Base-by-base conservation (phyloP, 2,329 filamentous ascomycete genomes). In the Metarhizium album region DNA sequence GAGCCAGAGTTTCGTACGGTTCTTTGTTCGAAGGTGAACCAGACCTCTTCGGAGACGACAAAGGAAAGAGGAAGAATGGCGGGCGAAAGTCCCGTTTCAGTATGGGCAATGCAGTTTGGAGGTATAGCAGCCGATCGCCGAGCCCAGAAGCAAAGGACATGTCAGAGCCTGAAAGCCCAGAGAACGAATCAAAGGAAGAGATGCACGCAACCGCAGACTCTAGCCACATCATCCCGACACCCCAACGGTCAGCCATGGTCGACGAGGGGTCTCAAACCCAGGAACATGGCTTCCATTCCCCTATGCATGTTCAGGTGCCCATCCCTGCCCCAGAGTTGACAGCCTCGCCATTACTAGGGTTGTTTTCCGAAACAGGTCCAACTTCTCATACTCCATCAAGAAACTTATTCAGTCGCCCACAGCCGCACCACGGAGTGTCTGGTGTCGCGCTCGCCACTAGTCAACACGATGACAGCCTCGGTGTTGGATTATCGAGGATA, bases 21-120 rank as follows among this genome's bases (percentile, higher is more conserved):
- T 79, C 81, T 0, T 67, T 85, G 1, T 80, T 84, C 47, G 80
- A 86, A 55, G 75, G 75, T 4, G 75, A 74, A 1, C 76, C 81
- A 55, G 83, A 90, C 58, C 78, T 82, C 3, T 84, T 91, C 14
- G 83, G 87, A 53, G 85, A 86, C 74, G 59, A 80, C 79, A 27
- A 58, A 31, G 54, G 45, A 6, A 56, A 53, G 8, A 60, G 57
- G 47, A 48, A 35, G 45, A 63, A 60, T 29, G 50, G 50, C 3
- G 82, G 80, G 54, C 94, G 90, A 67, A 78, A 80, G 50, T 81
- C 84, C 7, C 81, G 82, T 43, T 86, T 86, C 64, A 79, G 83
- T 52, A 73, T 83, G 54, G 73, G 80, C 48, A 83, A 81, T 59
- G 78, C 74, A 29, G 73, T 79, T 27, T 96, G 91, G 91, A 83